Evolutionary conservation across 2,329 filamentous ascomycete genomes (phyloP).

Genomic region (Fusarium lateritium): DNA sequence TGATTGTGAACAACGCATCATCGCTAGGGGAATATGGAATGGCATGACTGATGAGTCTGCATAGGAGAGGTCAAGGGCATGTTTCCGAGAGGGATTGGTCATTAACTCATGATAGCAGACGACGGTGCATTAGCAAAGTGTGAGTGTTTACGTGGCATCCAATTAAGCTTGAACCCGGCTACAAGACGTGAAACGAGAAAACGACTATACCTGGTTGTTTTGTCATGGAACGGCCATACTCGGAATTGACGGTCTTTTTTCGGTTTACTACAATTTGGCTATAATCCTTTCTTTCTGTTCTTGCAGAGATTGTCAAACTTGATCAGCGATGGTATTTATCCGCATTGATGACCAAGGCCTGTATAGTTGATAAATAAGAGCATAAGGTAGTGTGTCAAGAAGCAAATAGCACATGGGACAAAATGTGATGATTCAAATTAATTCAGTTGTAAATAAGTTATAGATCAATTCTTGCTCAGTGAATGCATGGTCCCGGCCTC

Average conservation of each 20-base stretch:
- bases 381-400: not conserved
- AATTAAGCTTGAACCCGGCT: constrained; percentile 5
- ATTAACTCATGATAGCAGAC: constrained; percentile 19
- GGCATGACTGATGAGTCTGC: constrained; percentile 20
- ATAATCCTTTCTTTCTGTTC: not conserved
- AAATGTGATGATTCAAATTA: no score
- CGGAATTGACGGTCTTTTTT: not conserved
- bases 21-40: constrained; percentile 46
- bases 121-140: not conserved
- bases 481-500: no score
- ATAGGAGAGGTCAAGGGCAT: not conserved
- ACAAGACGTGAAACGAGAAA: constrained; percentile 9
- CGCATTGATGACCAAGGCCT: not conserved
- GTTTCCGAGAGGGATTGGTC: not conserved
- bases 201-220: constrained; percentile 1
- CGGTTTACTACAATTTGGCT: not conserved
- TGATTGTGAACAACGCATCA: constrained; percentile 44
- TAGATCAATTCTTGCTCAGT: no score
- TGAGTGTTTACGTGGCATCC: not conserved
- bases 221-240: not conserved
- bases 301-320: not conserved
- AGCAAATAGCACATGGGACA: no score
- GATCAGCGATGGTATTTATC: not conserved
- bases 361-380: not conserved
- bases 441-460: no score